These are phyloP conservation scores for Anastatica hierochuntica DNA, from an alignment of 345 rosid genomes.

Conservation along the genomic window DNA sequence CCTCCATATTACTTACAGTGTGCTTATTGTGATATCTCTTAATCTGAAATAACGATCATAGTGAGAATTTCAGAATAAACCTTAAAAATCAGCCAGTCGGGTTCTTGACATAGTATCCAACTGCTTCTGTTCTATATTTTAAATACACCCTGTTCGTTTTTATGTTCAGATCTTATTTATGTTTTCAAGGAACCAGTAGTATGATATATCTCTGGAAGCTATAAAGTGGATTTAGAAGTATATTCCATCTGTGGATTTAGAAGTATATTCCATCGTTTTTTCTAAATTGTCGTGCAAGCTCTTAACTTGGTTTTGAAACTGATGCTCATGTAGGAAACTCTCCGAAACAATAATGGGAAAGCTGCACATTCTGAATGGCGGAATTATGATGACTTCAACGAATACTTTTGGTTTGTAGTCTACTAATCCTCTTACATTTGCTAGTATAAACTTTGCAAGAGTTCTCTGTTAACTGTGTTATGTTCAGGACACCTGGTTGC, in stretches of 20 bases:
- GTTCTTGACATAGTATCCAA: too few relatives aligned
- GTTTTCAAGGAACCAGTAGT: neutral
- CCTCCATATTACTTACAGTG: neutral
- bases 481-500: slow-evolving; percentile 81
- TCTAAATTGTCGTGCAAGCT: slow-evolving; percentile 2
- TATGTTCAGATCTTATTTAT: slow-evolving; percentile 2
- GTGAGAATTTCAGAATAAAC: neutral
- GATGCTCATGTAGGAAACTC: slow-evolving; percentile 50
- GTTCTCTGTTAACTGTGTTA: slow-evolving; percentile 18
- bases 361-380: slow-evolving; percentile 98
- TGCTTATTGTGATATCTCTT: neutral
- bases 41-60: neutral
- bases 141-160: neutral
- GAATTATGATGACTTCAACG: slow-evolving; percentile 98
- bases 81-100: neutral
- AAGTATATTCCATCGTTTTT: slow-evolving; percentile 1
- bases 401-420: slow-evolving; percentile 79
- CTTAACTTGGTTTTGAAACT: slow-evolving; percentile 12
- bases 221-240: neutral
- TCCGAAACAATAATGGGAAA: slow-evolving; percentile 67
- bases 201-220: slow-evolving; percentile 2
- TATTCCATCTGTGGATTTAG: neutral
- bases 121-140: slow-evolving; percentile 2
- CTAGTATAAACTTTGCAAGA: neutral
- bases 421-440: slow-evolving; percentile 7